Conservation (phyloP, 305 asterid species). For the Solanum chacoense region DNA sequence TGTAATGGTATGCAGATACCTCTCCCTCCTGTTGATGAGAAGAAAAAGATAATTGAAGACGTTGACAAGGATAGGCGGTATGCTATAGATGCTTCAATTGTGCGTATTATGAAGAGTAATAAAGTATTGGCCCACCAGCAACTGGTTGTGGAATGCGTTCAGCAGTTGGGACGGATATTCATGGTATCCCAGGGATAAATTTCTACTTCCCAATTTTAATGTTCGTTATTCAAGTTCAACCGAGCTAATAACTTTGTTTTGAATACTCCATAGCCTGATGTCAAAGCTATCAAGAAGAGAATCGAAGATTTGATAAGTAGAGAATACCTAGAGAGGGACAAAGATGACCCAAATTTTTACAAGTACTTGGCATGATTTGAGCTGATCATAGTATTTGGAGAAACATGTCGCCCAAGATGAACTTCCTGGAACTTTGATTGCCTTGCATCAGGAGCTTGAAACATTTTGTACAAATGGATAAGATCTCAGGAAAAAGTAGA, state of each 20-base stretch:
- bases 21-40: slow-evolving; percentile 95
- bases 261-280: slow-evolving; percentile 49
- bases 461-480: not conserved
- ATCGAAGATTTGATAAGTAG: slow-evolving; percentile 90
- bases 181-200: slow-evolving; percentile 40
- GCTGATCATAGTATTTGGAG: not conserved
- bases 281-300: slow-evolving; percentile 93
- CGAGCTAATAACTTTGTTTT: not conserved
- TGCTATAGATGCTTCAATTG: slow-evolving; percentile 96
- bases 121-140: slow-evolving; percentile 90
- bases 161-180: slow-evolving; percentile 89
- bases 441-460: not conserved
- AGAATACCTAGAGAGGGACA: slow-evolving; percentile 88
- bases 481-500: not conserved
- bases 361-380: slow-evolving; percentile 76
- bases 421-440: not conserved
- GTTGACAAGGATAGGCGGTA: slow-evolving; percentile 94
- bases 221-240: not conserved
- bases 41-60: slow-evolving; percentile 92
- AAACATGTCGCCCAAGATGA: not conserved
- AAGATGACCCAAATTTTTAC: slow-evolving; percentile 74
- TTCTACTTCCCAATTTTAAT: not conserved
- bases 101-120: slow-evolving; percentile 96
- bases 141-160: slow-evolving; percentile 88
- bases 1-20: slow-evolving; percentile 47